A percentile compares a stretch with the other conserved stretches of the same genome.
Conservation (phyloP, 139 green algal species). For the Yamagishiella unicocca region DNA sequence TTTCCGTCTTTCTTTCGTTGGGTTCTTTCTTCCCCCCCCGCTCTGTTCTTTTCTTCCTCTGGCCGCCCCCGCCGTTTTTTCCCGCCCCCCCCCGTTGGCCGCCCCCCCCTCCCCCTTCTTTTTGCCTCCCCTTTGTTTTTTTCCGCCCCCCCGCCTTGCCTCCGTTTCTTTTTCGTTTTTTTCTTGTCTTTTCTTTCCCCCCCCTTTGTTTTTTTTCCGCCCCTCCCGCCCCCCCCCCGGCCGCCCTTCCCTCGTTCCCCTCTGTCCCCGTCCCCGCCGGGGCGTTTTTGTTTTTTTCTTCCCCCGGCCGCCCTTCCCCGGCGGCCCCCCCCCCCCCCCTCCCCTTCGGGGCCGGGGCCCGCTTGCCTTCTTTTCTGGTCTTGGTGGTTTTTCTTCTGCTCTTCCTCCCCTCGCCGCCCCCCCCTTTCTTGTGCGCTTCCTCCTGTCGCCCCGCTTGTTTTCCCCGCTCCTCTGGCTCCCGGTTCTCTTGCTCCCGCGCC, state of each 20-base stretch:
- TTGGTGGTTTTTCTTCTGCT: too few relatives aligned
- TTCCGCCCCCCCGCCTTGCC: not conserved
- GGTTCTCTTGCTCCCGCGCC: too few relatives aligned
- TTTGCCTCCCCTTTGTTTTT: not conserved
- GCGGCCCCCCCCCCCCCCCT: not conserved
- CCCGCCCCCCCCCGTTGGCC: too few relatives aligned
- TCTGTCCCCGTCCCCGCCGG: too few relatives aligned
- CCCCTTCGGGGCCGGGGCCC: not conserved
- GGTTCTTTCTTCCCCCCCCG: not conserved
- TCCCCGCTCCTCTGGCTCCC: too few relatives aligned
- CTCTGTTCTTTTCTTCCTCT: not conserved
- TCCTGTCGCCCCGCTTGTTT: not conserved
- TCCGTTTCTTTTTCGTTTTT: too few relatives aligned
- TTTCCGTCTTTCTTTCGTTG: slow-evolving; percentile 11
- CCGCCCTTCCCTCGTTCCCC: not conserved
- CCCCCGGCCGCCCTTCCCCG: too few relatives aligned
- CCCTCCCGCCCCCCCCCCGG: too few relatives aligned
- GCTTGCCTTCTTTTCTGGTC: too few relatives aligned
- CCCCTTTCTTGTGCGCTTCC: not conserved
- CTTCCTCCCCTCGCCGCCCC: not conserved
- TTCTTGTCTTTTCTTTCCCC: not conserved
- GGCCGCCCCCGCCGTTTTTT: too few relatives aligned
- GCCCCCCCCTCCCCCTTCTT: not conserved
- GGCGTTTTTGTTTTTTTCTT: too few relatives aligned
- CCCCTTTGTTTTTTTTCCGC: too few relatives aligned